Evolutionary conservation across 2,329 filamentous ascomycete genomes (phyloP).

Genomic region (Hypoxylon sp.): DNA sequence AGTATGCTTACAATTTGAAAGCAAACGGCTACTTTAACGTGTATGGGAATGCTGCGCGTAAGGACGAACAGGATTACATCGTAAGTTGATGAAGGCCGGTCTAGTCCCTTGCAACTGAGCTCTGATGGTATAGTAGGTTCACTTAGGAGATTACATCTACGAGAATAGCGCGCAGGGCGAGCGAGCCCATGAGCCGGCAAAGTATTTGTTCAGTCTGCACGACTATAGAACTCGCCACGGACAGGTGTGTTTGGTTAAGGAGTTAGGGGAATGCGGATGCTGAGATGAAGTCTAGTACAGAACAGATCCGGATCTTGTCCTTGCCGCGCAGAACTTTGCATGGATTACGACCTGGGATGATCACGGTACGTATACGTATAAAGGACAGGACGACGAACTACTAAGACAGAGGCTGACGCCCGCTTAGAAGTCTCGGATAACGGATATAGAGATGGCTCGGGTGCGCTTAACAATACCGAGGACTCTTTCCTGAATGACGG

Average conservation of each 20-base stretch:
- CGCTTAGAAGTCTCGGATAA: slow-evolving; percentile 67
- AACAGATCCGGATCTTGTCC: slow-evolving; percentile 52
- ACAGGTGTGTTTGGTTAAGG: slow-evolving; percentile 39
- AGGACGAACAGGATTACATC: slow-evolving; percentile 57
- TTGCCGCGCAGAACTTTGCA: slow-evolving; percentile 52
- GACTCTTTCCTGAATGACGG: slow-evolving; percentile 68
- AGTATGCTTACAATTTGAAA: slow-evolving; percentile 27
- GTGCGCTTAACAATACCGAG: slow-evolving; percentile 71
- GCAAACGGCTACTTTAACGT: slow-evolving; percentile 59
- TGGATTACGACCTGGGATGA: slow-evolving; percentile 60
- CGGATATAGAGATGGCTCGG: slow-evolving; percentile 68
- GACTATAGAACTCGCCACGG: slow-evolving; percentile 55
- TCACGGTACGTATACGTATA: slow-evolving; percentile 44
- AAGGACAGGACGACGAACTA: not conserved
- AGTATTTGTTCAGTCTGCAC: slow-evolving; percentile 48
- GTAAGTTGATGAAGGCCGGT: too few relatives aligned
- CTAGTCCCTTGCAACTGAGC: not conserved
- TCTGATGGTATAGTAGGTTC: slow-evolving; percentile 31
- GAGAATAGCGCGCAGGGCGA: slow-evolving; percentile 56
- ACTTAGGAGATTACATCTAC: slow-evolving; percentile 68
- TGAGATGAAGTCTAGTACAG: slow-evolving; percentile 47
- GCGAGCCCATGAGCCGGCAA: slow-evolving; percentile 40
- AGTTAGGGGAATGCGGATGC: not conserved
- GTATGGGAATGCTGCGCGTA: slow-evolving; percentile 53
- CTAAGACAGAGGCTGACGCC: slow-evolving; percentile 1